Evolutionary conservation across 2,329 filamentous ascomycete genomes (phyloP), one percentile per base, ranked within the genome.

Genomic region (Phyllosticta citrichinensis): DNA sequence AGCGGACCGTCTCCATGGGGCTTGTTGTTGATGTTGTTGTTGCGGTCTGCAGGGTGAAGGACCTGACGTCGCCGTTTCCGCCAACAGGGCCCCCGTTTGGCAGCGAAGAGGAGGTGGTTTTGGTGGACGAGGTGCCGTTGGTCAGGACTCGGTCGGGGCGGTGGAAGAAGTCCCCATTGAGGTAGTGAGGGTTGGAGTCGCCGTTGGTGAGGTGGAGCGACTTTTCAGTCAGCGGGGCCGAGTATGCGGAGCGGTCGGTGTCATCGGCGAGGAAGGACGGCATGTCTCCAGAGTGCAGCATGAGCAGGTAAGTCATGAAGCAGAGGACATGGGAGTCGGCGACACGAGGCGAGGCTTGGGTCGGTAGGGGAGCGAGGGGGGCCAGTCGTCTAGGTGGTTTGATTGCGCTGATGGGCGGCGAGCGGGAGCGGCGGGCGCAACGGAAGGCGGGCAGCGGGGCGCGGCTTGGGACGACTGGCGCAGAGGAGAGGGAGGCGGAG

Each of bases 261-360:
- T 77, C 71, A 69, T 79, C 77, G 69, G 76, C 72, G 70, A 78
- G 70, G 70, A 79, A 75, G 65, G 76, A 77, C 71, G 80, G 79
- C 80, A 82, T 82, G 64, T 77, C 77, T 70, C 76, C 62, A 59
- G 63, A 60, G 25, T 63, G 58, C 52, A 62, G 50, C 65, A 71
- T 73, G 66, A 68, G 70, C 64, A 67, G 70, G 67, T 40, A 40
- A 40, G 33, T 70, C 69, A 69, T 72, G 66, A 64, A 69, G 27
- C 52, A 47, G 25, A 40, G 54, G 17, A 55, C 60, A 61, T 61
- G 60, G 50, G 27, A 22, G 50, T 33, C 55, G 55, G 57, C 30
- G 30, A 53, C 35, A 33, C 40, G 52, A 27, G 33, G 20, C 52
- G 58, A 60, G 58, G 58, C 58, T 2, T 22, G 22, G 22, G 22